phyloP scores from a whole-genome alignment of 805 yeast genomes.

The Kregervanrija fluxuum region DNA sequence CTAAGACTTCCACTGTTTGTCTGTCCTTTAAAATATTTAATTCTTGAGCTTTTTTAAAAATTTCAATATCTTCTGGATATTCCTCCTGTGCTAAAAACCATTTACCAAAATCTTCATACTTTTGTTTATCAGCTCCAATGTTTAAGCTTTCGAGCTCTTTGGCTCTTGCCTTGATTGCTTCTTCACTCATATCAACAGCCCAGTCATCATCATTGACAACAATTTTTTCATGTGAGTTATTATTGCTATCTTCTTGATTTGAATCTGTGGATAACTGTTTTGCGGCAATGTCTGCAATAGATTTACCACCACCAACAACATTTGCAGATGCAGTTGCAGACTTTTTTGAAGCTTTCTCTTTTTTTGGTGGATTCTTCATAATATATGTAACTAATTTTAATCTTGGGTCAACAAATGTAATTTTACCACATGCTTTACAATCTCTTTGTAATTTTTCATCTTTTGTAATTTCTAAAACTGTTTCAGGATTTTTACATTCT shows the following conservation, averaged over 20 bases:
- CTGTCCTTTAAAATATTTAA: constrained; percentile 64
- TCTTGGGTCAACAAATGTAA: constrained; percentile 75
- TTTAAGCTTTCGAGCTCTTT: constrained; percentile 68
- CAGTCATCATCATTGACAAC: constrained; percentile 86
- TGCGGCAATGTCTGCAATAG: constrained; percentile 72
- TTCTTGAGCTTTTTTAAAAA: constrained; percentile 83
- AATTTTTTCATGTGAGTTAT: constrained; percentile 47
- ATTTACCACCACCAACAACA: constrained; percentile 80
- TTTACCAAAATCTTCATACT: constrained; percentile 75
- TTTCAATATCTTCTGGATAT: constrained; percentile 79
- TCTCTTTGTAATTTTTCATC: constrained; percentile 76
- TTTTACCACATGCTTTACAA: constrained; percentile 97
- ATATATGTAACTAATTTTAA: constrained; percentile 84
- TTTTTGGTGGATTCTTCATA: constrained; percentile 79
- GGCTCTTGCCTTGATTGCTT: constrained; percentile 90
- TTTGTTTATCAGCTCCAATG: constrained; percentile 34
- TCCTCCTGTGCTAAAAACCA: constrained; percentile 62
- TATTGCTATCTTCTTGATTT: constrained; percentile 19
- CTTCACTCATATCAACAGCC: constrained; percentile 96
- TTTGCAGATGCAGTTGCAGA: constrained; percentile 84
- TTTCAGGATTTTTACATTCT: constrained; percentile 94
- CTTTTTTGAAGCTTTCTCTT: constrained; percentile 48
- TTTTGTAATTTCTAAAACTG: constrained; percentile 76
- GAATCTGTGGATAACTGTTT: constrained; percentile 21
- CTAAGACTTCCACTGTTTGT: constrained; percentile 82